Conservation (phyloP, 2,329 filamentous ascomycete genomes). For the Fusarium dimerum region DNA sequence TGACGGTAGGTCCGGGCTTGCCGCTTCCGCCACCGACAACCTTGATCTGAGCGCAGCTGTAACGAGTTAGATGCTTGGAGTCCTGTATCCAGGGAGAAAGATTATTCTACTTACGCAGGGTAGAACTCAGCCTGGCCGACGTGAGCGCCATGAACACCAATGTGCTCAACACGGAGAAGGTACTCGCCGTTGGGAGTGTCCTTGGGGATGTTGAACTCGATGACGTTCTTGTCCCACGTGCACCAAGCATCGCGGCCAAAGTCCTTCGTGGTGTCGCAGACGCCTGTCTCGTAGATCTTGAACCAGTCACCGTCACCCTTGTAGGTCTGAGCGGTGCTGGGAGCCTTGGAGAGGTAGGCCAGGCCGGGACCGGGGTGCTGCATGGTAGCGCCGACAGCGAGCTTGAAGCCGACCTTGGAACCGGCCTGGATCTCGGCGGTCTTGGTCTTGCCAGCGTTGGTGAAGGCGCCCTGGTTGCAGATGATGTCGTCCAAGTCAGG, state of each 20-base stretch:
- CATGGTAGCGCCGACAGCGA: conserved; percentile 17
- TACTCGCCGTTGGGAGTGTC: conserved; percentile 39
- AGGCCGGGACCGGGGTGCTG: conserved; percentile 21
- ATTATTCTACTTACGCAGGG: conserved; percentile 4
- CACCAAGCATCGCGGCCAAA: conserved; percentile 26
- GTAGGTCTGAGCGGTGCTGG: conserved; percentile 25
- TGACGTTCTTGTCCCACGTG: conserved; percentile 20
- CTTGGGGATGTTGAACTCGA: conserved; percentile 36
- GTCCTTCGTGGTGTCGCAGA: conserved; percentile 20
- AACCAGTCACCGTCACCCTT: conserved; percentile 24
- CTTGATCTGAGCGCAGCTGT: conserved; percentile 22
- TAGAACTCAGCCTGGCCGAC: conserved; percentile 26
- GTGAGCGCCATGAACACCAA: conserved; percentile 30
- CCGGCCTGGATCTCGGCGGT: conserved; percentile 16
- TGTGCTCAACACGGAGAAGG: conserved; percentile 37
- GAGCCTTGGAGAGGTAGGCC: conserved; percentile 30
- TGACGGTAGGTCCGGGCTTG: conserved; percentile 23
- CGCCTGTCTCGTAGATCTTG: conserved; percentile 25
- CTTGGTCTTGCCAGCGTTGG: conserved; percentile 4
- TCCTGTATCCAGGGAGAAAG: too few species aligned
- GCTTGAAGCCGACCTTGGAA: conserved; percentile 20
- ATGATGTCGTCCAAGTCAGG: conserved; percentile 9
- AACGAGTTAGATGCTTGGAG: background rate
- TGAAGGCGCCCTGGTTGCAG: conserved; percentile 13
- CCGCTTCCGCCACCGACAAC: conserved; percentile 19